Evolutionary conservation across 768 basidiomycete genomes (phyloP), one percentile per base, ranked within the genome.

Genomic region (Neoboletus magnificus): DNA sequence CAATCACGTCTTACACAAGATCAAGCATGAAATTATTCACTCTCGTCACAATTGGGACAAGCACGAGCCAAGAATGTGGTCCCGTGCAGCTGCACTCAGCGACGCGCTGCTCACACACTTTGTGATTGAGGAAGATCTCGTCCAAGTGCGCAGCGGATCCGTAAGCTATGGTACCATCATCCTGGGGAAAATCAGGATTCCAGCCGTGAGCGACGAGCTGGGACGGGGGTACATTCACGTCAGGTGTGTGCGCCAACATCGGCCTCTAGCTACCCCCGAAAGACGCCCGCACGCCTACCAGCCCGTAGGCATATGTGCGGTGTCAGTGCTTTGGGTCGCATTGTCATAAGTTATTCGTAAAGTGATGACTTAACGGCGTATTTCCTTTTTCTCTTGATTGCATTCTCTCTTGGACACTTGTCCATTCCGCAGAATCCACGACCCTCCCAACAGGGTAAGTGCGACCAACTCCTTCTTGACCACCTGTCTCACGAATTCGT

Each of bases 121-220:
- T 63, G 74, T 69, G 36, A 74, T 85, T 45, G 65, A 74, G 61
- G 41, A 71, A 6, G 78, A 79, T 59, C 72, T 81, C 43, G 73
- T 79, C 15, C 61, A 71, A 59, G 67, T 77, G 30, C 76, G 86
- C 52, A 84, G 81, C 62, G 86, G 78, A 5, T 57, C 70, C 36
- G 84, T 84, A 33, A 78, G 83, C 55, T 83, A 91, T 67, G 89
- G 89, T 16, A 82, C 78, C 11, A 81, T 91, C 54, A 81, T 92
- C 56, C 68, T 92, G 12, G 89, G 90, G 27, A 90, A 91, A 77
- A 80, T 91, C 67, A 80, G 79, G 62, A 77, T 91, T 43, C 86
- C 87, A 9, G 85, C 80, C 22, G 73, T 89, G 50, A 74, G 80
- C 8, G 87, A 89, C 63, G 73, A 81, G 62, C 20, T 62, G 30